Evolutionary conservation across 164 flowering plant species (phyloP), one percentile per base, ranked within the genome.

Genomic region (Akebia trifoliata): DNA sequence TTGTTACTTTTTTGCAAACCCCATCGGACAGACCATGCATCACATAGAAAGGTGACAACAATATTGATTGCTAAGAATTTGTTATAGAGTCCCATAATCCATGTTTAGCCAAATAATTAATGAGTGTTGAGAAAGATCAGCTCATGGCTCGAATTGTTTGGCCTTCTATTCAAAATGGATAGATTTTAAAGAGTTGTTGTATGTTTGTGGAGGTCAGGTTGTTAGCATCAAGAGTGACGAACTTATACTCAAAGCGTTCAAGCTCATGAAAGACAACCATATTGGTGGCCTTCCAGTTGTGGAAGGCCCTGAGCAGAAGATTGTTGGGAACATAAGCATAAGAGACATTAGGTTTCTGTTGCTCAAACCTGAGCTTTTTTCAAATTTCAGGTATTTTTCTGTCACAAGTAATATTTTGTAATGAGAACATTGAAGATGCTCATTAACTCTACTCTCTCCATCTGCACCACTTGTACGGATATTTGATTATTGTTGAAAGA

Each of bases 221-320:
- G 60, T 89, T 28, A 74, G 81, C 66, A 56, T 85, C 64, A 72
- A 69, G 32, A 64, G 75, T 24, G 63, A 78, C 58, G 91, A 84
- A 40, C 76, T 76, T 48, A 70, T 87, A 58, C 77, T 91, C 21
- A 91, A 87, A 74, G 94, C 98, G n/a, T 92, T 92, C 76, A 87
- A 81, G 76, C 72, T 63, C 34, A 89, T 92, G 98, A 87, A 64
- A 68, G 95, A 92, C 35, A 69, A 85, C 53, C 67, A 80, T 56
- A 79, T 92, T 14, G 98, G 98, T 17, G 97, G 98, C 8, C 80
- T 93, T 22, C 98, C 98, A 3, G 94, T 85, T 14, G 72, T 87
- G 8, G 83, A 82, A 34, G 90, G 90, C 17, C 66, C 78, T 2
- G 62, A 61, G 18, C 77, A 64, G 60, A 87, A 76, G 73, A 81